Evolutionary conservation across 164 flowering plant species (phyloP).

Genomic region (Stephania cephalantha): DNA sequence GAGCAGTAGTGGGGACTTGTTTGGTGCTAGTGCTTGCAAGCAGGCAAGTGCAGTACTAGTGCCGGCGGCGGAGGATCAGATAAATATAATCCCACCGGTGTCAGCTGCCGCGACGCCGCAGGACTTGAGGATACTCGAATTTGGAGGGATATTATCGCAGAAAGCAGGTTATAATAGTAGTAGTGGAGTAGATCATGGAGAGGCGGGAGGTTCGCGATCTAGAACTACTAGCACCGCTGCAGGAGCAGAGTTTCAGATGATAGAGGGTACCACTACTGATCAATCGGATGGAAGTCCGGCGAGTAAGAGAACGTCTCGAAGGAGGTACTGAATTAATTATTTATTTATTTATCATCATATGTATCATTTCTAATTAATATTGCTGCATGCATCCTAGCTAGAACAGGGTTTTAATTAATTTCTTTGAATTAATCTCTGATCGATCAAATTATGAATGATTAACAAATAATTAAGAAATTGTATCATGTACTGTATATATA

Average conservation of each 20-base stretch:
- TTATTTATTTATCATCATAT: too few species aligned
- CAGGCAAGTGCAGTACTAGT: not conserved
- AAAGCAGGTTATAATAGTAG: not conserved
- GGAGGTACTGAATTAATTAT: conserved; percentile 25
- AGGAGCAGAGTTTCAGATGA: conserved; percentile 6
- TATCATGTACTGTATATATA: too few species aligned
- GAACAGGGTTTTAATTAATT: too few species aligned
- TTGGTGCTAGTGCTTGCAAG: not conserved
- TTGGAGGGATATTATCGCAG: not conserved
- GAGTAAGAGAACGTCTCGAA: conserved; percentile 26
- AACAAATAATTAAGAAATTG: too few species aligned
- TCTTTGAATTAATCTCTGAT: too few species aligned
- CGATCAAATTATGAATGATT: too few species aligned
- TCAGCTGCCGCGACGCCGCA: not conserved
- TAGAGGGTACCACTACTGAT: not conserved
- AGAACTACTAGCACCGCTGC: not conserved
- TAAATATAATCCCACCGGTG: not conserved
- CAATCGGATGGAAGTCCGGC: conserved; percentile 19
- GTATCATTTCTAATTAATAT: too few species aligned
- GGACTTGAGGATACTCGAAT: not conserved
- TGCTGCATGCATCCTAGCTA: too few species aligned
- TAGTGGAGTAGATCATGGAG: not conserved
- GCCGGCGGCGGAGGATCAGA: not conserved
- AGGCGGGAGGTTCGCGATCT: not conserved
- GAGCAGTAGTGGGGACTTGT: conserved; percentile 1